These are phyloP conservation scores for Lactarius quietus DNA, from an alignment of 768 basidiomycete species.

Conservation along the genomic window DNA sequence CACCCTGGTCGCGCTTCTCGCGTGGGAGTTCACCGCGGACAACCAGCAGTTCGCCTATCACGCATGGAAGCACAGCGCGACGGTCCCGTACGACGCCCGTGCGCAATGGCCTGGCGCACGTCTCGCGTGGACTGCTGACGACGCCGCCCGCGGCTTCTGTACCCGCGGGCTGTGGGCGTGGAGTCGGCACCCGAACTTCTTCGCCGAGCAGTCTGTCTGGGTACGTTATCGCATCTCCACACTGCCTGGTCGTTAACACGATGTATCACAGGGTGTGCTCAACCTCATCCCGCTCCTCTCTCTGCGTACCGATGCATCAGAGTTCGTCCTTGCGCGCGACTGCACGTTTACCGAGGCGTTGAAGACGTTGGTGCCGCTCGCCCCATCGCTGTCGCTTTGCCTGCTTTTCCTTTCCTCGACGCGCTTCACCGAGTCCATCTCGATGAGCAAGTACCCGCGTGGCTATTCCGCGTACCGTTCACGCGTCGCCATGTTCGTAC, in stretches of 20 bases:
- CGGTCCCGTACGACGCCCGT: neutral
- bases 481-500: slow-evolving; percentile 79
- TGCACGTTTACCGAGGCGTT: slow-evolving; percentile 27
- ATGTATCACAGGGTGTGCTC: slow-evolving; percentile 52
- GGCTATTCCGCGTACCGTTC: slow-evolving; percentile 68
- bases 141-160: slow-evolving; percentile 76
- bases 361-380: slow-evolving; percentile 38
- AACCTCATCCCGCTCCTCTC: slow-evolving; percentile 62
- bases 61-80: slow-evolving; percentile 58
- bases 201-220: slow-evolving; percentile 89
- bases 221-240: slow-evolving; percentile 39
- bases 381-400: slow-evolving; percentile 61
- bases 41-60: slow-evolving; percentile 90
- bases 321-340: slow-evolving; percentile 26
- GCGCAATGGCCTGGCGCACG: slow-evolving; percentile 61
- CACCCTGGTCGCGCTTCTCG: slow-evolving; percentile 56
- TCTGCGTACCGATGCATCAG: slow-evolving; percentile 30
- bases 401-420: slow-evolving; percentile 77
- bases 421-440: slow-evolving; percentile 75
- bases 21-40: slow-evolving; percentile 79
- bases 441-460: slow-evolving; percentile 64
- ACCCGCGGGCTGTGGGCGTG: slow-evolving; percentile 85
- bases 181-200: slow-evolving; percentile 89
- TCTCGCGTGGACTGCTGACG: slow-evolving; percentile 61
- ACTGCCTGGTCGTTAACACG: neutral